A percentile compares a stretch with the other conserved stretches of the same genome.
These are phyloP conservation scores for Ulota crispa DNA, from an alignment of 225 moss, liverwort and hornwort species.

Conservation along the genomic window DNA sequence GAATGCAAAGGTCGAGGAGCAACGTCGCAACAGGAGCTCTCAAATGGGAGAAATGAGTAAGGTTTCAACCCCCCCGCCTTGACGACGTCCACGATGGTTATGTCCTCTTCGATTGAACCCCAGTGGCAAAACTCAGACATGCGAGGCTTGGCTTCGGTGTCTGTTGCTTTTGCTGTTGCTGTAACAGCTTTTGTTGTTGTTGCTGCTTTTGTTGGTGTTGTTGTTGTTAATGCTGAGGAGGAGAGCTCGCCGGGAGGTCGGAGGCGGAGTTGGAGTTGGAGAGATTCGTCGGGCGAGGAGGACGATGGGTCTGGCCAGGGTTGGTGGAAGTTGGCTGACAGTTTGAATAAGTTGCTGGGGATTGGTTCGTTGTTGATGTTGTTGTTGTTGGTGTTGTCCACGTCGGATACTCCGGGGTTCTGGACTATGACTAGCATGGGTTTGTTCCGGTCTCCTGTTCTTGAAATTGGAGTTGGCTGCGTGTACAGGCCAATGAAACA, in stretches of 20 bases:
- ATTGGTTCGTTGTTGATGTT: conserved; percentile 17
- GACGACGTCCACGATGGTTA: conserved; percentile 65
- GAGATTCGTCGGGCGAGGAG: conserved; percentile 36
- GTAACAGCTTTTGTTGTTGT: too few relatives aligned
- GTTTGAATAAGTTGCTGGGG: conserved; percentile 19
- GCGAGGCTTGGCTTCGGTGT: too few relatives aligned
- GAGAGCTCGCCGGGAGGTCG: conserved; percentile 24
- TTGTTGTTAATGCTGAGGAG: background rate
- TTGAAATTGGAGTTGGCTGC: conserved; percentile 74
- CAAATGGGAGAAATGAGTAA: conserved; percentile 42
- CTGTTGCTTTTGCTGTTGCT: too few relatives aligned
- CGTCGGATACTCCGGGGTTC: conserved; percentile 70
- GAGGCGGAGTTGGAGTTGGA: conserved; percentile 39
- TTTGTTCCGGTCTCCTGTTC: conserved; percentile 46
- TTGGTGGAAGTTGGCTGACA: conserved; percentile 39
- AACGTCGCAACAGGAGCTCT: conserved; percentile 34
- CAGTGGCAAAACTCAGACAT: too few relatives aligned
- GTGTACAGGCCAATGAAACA: background rate
- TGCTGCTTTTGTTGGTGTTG: too few relatives aligned
- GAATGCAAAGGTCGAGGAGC: conserved; percentile 42
- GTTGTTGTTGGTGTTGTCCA: conserved; percentile 30
- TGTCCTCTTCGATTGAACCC: conserved; percentile 29
- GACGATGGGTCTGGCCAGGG: conserved; percentile 43
- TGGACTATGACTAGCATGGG: conserved; percentile 85
- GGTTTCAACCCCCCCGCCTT: conserved; percentile 34